Evolutionary conservation across 2,329 filamentous ascomycete species (phyloP).

Genomic region (Penicillium sp.): DNA sequence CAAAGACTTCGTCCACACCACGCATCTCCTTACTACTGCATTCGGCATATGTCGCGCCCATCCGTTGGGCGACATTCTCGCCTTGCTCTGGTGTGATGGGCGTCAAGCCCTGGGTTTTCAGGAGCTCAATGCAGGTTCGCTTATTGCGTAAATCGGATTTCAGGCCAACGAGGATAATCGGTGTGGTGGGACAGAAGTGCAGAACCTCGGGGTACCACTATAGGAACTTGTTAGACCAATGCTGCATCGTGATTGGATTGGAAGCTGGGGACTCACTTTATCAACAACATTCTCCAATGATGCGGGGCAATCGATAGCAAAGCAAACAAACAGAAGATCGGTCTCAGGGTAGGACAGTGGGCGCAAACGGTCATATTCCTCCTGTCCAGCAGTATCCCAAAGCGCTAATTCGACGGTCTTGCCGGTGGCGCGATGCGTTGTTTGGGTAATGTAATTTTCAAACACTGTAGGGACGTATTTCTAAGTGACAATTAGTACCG

Average conservation of each 20-base stretch:
- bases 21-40: constrained; percentile 95
- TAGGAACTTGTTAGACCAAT: constrained; percentile 11
- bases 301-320: constrained; percentile 97
- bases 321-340: constrained; percentile 96
- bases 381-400: constrained; percentile 98
- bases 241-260: not conserved
- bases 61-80: constrained; percentile 81
- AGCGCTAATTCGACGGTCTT: constrained; percentile 95
- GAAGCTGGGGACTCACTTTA: constrained; percentile 64
- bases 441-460: constrained; percentile 99
- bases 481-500: constrained; percentile 49
- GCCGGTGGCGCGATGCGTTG: constrained; percentile 78
- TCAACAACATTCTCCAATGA: constrained; percentile 98
- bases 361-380: constrained; percentile 95
- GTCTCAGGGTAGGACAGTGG: constrained; percentile 98
- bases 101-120: constrained; percentile 95
- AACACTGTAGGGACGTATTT: constrained; percentile 99
- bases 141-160: constrained; percentile 97
- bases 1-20: constrained; percentile 95
- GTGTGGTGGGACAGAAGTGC: constrained; percentile 97
- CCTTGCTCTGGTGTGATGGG: constrained; percentile 92
- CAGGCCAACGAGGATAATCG: constrained; percentile 89
- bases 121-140: constrained; percentile 95
- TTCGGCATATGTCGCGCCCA: constrained; percentile 95
- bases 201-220: constrained; percentile 99